phyloP scores from a whole-genome alignment of 2,329 filamentous ascomycete genomes.

The Fonsecaea multimorphosa region DNA sequence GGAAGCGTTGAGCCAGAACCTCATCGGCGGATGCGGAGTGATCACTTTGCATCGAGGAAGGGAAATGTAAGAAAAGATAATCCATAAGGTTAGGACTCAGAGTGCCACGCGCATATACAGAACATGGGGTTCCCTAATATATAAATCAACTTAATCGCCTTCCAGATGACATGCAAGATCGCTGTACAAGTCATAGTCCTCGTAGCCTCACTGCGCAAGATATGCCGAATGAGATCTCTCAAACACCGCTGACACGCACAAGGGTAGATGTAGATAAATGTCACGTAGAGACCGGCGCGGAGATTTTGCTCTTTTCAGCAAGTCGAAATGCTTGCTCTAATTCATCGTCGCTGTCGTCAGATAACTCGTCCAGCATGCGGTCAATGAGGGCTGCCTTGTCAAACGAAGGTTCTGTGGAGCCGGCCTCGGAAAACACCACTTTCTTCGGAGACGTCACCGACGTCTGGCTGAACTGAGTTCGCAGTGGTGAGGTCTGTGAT shows the following conservation, averaged over 20 bases:
- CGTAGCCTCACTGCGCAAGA: slow-evolving; percentile 25
- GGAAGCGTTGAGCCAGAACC: too few species aligned
- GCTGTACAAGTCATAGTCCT: slow-evolving; percentile 31
- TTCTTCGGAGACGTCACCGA: slow-evolving; percentile 35
- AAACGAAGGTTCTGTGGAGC: slow-evolving; percentile 20
- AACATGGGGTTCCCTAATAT: neutral
- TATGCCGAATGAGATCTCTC: slow-evolving; percentile 11
- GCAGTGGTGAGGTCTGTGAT: slow-evolving; percentile 36
- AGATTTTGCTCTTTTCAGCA: slow-evolving; percentile 28
- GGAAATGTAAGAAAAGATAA: neutral
- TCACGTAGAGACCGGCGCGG: slow-evolving; percentile 28
- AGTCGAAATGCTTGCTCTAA: slow-evolving; percentile 36
- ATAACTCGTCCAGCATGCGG: slow-evolving; percentile 42
- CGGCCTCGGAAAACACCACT: slow-evolving; percentile 38
- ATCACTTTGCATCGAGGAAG: slow-evolving; percentile 2
- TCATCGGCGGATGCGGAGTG: neutral
- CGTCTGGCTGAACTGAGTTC: slow-evolving; percentile 35
- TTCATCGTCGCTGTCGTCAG: slow-evolving; percentile 41
- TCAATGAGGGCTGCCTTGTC: slow-evolving; percentile 41
- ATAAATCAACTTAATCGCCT: slow-evolving; percentile 1
- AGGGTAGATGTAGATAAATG: slow-evolving; percentile 3
- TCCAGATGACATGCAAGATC: slow-evolving; percentile 16
- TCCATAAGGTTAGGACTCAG: neutral
- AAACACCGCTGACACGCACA: slow-evolving; percentile 8
- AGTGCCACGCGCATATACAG: slow-evolving; percentile 7